Evolutionary conservation across 1,139 yeast genomes (phyloP).

Genomic region (Debaryomyces subglobosus): DNA sequence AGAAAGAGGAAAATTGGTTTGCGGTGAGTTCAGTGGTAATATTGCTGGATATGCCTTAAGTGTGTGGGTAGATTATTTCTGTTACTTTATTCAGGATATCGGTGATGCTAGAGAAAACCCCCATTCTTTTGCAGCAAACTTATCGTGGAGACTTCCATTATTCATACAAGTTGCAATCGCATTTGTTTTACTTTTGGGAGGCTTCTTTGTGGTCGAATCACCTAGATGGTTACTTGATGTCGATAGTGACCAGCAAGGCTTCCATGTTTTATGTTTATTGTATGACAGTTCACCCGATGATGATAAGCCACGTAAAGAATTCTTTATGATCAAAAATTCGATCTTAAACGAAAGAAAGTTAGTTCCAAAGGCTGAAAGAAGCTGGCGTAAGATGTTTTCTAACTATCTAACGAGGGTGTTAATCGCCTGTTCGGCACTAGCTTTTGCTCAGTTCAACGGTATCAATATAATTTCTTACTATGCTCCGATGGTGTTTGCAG

Average conservation of each 20-base stretch:
- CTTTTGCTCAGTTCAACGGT: conserved; percentile 60
- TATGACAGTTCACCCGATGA: conserved; percentile 62
- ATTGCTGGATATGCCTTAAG: conserved; percentile 54
- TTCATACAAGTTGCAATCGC: conserved; percentile 54
- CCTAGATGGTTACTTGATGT: conserved; percentile 58
- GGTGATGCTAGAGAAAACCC: conserved; percentile 45
- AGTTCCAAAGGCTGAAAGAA: conserved; percentile 45
- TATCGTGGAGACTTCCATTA: conserved; percentile 57
- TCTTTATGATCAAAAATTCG: conserved; percentile 78
- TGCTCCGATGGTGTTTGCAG: conserved; percentile 57
- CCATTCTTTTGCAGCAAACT: conserved; percentile 41
- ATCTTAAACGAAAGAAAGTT: conserved; percentile 53
- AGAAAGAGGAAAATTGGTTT: conserved; percentile 56
- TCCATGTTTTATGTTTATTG: conserved; percentile 78
- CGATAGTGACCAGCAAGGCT: conserved; percentile 54
- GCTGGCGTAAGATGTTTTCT: conserved; percentile 48
- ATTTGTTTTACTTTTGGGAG: conserved; percentile 48
- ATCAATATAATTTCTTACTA: conserved; percentile 58
- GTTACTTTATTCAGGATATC: conserved; percentile 49
- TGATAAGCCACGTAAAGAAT: conserved; percentile 52
- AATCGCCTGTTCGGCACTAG: conserved; percentile 54
- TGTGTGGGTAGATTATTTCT: conserved; percentile 58
- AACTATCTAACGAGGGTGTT: conserved; percentile 42
- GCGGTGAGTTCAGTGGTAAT: conserved; percentile 59
- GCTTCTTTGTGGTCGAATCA: conserved; percentile 56